Percentiles rank a stretch among this genome's conserved stretches.
phyloP scores from a whole-genome alignment of 371 early-diverging fungal genomes.

The Rhizopus delemar region DNA sequence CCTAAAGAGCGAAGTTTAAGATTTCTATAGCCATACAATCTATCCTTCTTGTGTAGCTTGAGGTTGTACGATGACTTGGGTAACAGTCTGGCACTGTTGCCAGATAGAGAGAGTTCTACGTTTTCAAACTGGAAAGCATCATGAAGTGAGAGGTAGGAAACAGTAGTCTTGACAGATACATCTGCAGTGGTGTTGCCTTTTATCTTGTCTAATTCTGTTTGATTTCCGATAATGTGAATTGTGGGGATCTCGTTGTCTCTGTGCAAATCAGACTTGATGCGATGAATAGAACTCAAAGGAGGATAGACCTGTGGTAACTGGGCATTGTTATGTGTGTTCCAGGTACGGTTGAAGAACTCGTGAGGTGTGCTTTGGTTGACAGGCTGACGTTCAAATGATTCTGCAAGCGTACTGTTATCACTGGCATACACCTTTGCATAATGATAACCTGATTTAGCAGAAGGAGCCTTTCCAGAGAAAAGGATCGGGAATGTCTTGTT shows the following conservation, averaged over 20 bases:
- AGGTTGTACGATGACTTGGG: conserved; percentile 25
- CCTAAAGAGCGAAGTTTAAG: conserved; percentile 33
- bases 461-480: conserved; percentile 20
- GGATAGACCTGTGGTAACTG: conserved; percentile 8
- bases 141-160: conserved; percentile 10
- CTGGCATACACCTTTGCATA: conserved; percentile 12
- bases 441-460: conserved; percentile 16
- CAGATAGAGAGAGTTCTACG: conserved; percentile 19
- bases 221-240: conserved; percentile 20
- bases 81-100: conserved; percentile 22
- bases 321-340: conserved; percentile 10
- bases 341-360: conserved; percentile 24
- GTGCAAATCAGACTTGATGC: conserved; percentile 22
- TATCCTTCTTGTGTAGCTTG: conserved; percentile 13
- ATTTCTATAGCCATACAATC: conserved; percentile 29
- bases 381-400: conserved; percentile 15
- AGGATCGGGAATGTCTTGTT: conserved; percentile 4
- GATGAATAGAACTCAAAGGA: conserved; percentile 23
- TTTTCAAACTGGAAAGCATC: background rate
- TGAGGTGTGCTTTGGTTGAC: conserved; percentile 8
- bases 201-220: conserved; percentile 9
- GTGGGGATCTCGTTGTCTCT: conserved; percentile 28
- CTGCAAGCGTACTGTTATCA: background rate
- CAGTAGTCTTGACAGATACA: conserved; percentile 4
- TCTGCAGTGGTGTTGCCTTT: conserved; percentile 4